Percentiles rank a stretch among this genome's conserved stretches.
Evolutionary conservation across 2,329 filamentous ascomycete genomes (phyloP).

Genomic region (Hypoxylon sp.): DNA sequence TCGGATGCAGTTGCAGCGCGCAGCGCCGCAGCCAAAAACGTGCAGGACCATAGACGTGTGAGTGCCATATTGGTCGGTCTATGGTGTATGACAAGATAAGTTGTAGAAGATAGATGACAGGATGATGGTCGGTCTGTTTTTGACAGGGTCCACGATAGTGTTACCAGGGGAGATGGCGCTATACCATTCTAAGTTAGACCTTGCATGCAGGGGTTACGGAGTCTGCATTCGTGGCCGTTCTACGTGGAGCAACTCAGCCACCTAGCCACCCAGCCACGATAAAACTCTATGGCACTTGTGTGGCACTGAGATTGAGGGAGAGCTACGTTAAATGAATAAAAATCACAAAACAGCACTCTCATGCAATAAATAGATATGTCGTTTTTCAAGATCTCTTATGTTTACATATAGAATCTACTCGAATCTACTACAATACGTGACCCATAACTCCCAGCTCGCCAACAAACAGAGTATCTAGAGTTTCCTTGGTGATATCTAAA

Average conservation of each 20-base stretch:
- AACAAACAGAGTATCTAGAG: slow-evolving; percentile 5
- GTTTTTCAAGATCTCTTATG: no score
- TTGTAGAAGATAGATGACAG: slow-evolving; percentile 18
- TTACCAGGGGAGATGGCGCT: slow-evolving; percentile 37
- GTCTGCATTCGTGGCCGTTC: neutral
- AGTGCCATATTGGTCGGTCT: slow-evolving; percentile 30
- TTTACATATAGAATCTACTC: no score
- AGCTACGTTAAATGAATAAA: neutral
- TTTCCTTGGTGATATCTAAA: neutral
- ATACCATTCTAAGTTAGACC: slow-evolving; percentile 31
- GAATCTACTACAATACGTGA: no score
- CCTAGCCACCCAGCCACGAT: no score
- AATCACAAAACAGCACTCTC: no score
- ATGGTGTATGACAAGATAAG: neutral
- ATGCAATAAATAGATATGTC: no score
- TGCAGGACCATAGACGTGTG: slow-evolving; percentile 14
- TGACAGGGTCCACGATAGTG: slow-evolving; percentile 9
- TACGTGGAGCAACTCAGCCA: no score
- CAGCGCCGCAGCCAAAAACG: slow-evolving; percentile 35
- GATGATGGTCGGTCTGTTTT: slow-evolving; percentile 33
- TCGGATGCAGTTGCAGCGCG: slow-evolving; percentile 45
- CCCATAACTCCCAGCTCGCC: no score
- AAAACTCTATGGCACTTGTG: no score
- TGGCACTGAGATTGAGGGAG: neutral
- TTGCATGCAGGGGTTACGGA: neutral